A percentile compares a stretch with the other conserved stretches of the same genome.
These are phyloP conservation scores for Tieghemiomyces parasiticus DNA, from an alignment of 192 early-diverging fungal genomes.

Conservation along the genomic window DNA sequence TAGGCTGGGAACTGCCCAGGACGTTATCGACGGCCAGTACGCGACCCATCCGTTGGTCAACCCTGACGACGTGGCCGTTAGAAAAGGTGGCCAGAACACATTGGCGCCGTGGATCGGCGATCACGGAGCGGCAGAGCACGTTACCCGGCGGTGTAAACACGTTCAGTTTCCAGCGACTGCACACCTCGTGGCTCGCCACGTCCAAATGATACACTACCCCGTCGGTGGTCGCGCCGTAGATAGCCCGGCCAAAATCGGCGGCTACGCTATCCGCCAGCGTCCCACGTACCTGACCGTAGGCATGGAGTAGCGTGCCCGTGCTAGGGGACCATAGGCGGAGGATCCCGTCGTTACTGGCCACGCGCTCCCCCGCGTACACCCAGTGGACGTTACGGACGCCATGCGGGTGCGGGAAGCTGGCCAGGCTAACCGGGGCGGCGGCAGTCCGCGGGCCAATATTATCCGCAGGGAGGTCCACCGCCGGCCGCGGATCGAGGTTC, in stretches of 20 bases:
- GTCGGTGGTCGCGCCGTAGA: not conserved
- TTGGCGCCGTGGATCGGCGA: not conserved
- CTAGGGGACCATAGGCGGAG: slow-evolving; percentile 5
- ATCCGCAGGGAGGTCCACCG: slow-evolving; percentile 20
- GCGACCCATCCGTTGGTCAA: slow-evolving; percentile 6
- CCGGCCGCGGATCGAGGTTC: slow-evolving; percentile 38
- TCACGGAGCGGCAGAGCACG: not conserved
- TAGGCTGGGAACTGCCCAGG: not conserved
- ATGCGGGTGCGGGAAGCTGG: not conserved
- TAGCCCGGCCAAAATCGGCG: not conserved
- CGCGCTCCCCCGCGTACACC: slow-evolving; percentile 7
- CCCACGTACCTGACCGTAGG: not conserved
- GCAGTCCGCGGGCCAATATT: not conserved
- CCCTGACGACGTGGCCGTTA: not conserved
- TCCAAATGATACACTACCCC: not conserved
- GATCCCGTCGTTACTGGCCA: not conserved
- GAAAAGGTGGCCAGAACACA: not conserved
- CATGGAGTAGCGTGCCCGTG: not conserved
- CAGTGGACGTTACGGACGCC: slow-evolving; percentile 2
- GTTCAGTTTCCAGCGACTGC: not conserved
- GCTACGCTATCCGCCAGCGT: not conserved
- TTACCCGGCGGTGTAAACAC: not conserved
- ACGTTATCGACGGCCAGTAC: not conserved
- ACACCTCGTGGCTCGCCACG: not conserved
- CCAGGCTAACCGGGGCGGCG: not conserved